Evolutionary conservation across 257 asterid species (phyloP).

Genomic region (Ilex asprella): DNA sequence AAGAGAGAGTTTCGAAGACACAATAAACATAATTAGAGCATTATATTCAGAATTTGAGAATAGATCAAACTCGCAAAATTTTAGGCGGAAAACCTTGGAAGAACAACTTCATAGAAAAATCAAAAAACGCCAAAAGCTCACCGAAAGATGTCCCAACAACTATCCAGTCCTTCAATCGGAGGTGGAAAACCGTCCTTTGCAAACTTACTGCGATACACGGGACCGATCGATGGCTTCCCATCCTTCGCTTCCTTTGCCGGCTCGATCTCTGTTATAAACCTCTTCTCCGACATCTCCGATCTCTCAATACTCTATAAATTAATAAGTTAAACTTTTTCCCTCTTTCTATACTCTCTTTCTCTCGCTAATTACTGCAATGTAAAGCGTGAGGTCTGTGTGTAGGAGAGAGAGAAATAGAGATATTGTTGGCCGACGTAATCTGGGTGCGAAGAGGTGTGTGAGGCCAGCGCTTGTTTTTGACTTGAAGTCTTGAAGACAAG

Average conservation of each 20-base stretch:
- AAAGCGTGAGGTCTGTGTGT: too few species aligned
- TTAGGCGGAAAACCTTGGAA: too few species aligned
- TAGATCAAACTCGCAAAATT: not conserved
- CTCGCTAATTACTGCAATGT: too few species aligned
- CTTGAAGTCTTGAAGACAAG: not conserved
- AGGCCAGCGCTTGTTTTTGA: not conserved
- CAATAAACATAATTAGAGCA: too few species aligned
- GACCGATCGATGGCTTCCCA: constrained; percentile 81
- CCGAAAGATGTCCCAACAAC: constrained; percentile 99
- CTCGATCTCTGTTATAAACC: constrained; percentile 57
- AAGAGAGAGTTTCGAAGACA: too few species aligned
- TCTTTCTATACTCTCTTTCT: too few species aligned
- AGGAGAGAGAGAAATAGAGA: too few species aligned
- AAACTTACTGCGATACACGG: constrained; percentile 66
- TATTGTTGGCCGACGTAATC: not conserved
- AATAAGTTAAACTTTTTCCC: too few species aligned
- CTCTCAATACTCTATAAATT: not conserved
- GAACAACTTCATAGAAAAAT: too few species aligned
- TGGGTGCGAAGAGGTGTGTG: not conserved
- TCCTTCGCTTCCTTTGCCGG: constrained; percentile 65
- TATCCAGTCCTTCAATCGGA: constrained; percentile 61
- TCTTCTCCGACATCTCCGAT: constrained; percentile 40
- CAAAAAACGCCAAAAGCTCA: constrained; percentile 15
- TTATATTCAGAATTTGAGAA: not conserved
- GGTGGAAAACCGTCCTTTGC: constrained; percentile 84